A percentile compares a stretch with the other conserved stretches of the same genome.
phyloP scores from a whole-genome alignment of 2,329 filamentous ascomycete species.

The Elsinoe fawcettii region DNA sequence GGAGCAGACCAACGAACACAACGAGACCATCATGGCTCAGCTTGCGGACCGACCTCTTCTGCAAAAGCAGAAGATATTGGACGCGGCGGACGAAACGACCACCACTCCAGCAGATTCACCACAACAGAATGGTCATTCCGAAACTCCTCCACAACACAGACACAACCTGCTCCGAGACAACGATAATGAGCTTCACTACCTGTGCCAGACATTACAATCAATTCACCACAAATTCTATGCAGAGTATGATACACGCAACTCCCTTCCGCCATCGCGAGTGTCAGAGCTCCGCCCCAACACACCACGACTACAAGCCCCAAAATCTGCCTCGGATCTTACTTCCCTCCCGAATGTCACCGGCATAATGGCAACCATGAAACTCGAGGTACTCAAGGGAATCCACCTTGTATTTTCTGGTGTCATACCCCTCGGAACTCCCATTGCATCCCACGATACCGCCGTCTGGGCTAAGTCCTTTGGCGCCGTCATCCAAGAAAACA shows the following conservation, averaged over 20 bases:
- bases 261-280: constrained; percentile 28
- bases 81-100: constrained; percentile 68
- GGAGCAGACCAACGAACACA: constrained; percentile 75
- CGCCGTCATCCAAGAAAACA: constrained; percentile 55
- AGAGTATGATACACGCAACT: constrained; percentile 54
- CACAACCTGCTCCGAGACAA: constrained; percentile 83
- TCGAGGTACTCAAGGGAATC: constrained; percentile 63
- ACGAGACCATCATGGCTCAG: constrained; percentile 79
- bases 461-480: constrained; percentile 83
- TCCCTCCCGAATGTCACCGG: constrained; percentile 76
- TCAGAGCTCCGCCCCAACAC: constrained; percentile 46
- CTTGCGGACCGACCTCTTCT: constrained; percentile 79
- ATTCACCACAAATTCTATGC: constrained; percentile 78
- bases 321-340: constrained; percentile 40
- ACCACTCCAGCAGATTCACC: constrained; percentile 33
- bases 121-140: constrained; percentile 26
- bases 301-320: constrained; percentile 37
- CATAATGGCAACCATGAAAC: constrained; percentile 78
- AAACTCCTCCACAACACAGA: constrained; percentile 38
- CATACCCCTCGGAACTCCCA: constrained; percentile 71
- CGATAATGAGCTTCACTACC: constrained; percentile 69
- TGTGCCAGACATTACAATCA: constrained; percentile 66
- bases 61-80: constrained; percentile 86
- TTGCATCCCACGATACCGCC: constrained; percentile 73
- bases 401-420: constrained; percentile 85